Evolutionary conservation across 805 yeast species (phyloP), one percentile per base, ranked within the genome.

Genomic region (Saccharomyces eubayanus): DNA sequence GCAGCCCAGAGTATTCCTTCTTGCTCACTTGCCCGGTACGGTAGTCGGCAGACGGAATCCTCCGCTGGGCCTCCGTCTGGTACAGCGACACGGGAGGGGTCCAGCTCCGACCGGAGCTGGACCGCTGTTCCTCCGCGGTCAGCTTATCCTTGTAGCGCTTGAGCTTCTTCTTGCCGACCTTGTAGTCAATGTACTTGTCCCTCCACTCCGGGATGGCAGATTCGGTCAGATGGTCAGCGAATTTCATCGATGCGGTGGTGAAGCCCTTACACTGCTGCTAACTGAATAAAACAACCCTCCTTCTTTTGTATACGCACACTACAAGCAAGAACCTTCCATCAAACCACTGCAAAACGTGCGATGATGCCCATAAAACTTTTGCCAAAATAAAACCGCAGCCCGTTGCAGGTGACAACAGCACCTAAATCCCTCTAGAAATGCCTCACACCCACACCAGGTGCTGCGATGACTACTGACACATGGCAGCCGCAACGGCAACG

Each of bases 181-280:
- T 82, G 65, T 85, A 85, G 63, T 88, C 86, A 31, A 91, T 75
- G 64, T 91, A 91, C 63, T 84, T 83, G 52, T 82, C 84, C 63
- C 81, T 83, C 97, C 97, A 91, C 63, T 87, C 96, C 4, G 97
- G 96, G 53, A 87, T 86, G 12, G 77, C 74, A n/a, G 83, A 82
- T 31, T 82, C 84, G 46, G 73, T 75, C 46, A 83, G 70, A 50
- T 83, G 79, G 55, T 81, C 86, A n/a, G 80, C 85, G 64, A 83
- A 83, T 68, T 83, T 83, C 88, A 83, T 83, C 46, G 16, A 16
- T 45, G 46, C 24, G 16, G 9, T 52, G 52, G 52, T 46, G 41
- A 20, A 47, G 31, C 20, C 50, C 41, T 24, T 40, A 21, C 24
- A 36, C 9, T n/a, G 24, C 43, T 36, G 43, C 24, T 11, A 36